Base-by-base conservation (phyloP, 495 filamentous ascomycete species). In the Daldinia bambusicola region DNA sequence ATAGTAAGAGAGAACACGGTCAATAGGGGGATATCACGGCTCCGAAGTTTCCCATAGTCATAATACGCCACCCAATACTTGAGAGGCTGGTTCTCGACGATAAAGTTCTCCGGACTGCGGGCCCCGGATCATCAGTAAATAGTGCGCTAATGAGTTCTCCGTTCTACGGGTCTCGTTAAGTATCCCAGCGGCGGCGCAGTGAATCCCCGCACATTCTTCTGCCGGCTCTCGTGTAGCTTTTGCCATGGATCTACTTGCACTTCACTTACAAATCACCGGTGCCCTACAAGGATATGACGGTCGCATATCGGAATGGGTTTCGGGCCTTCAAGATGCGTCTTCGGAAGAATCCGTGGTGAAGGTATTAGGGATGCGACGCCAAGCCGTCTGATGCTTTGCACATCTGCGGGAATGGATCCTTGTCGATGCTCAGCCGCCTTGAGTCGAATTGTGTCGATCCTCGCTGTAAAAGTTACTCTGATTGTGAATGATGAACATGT, bases 141-240 rank as follows among this genome's bases (percentile, higher is more conserved):
- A 75, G 72, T 0, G 66, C 81, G 30, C 81, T 80, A 22, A 82
- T 72, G 32, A 81, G 68, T 0, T 73, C 58, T 9, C 75, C 76
- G 62, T 82, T 81, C 77, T 78, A 78, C 0, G 66, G 63, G 18
- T 77, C 73, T 67, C 16, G 56, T 66, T 75, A 80, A 67, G n/a
- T n/a, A n/a, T n/a, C 2, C 72, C 79, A 30, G 68, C 75, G 14
- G 78, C 74, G 30, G 81, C 79, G 41, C 78, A 78, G 73, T 83
- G 79, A 48, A 83, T 66, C 26, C 72, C 81, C 7, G 82, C 78
- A 50, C 81, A 66, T 10, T 78, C 80, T 37, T 75, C 77, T 18
- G 26, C 80, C 76, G 43, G 61, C 36, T 14, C 63, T 74, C 30
- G 81, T 74, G 30, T 79, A 80, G 12, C 37, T 63, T 26, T 26